These are phyloP conservation scores for Trichoderma arundinaceum DNA, from an alignment of 2,329 filamentous ascomycete species.

Conservation along the genomic window DNA sequence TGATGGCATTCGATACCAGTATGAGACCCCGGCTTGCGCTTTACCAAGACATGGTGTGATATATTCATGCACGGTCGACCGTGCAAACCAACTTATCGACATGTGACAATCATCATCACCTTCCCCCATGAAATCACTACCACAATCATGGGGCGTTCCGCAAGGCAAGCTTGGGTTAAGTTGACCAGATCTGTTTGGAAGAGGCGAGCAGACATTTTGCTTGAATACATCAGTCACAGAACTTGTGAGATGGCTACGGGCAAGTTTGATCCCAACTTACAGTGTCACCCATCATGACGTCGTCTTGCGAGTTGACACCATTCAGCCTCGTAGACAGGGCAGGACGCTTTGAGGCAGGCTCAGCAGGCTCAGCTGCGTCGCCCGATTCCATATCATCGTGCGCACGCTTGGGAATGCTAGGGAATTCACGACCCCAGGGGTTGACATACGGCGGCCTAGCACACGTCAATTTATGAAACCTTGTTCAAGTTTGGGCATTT, in stretches of 20 bases:
- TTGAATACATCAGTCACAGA: no score
- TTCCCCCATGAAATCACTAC: no score
- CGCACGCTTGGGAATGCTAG: no score
- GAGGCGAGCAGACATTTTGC: neutral
- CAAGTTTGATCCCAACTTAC: no score
- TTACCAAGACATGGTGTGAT: neutral
- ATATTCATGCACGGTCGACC: neutral
- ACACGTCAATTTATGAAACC: neutral
- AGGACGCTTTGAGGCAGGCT: slow-evolving; percentile 22
- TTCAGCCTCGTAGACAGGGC: neutral
- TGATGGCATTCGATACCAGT: neutral
- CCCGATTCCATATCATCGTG: neutral
- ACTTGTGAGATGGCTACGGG: no score
- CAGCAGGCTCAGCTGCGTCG: neutral
- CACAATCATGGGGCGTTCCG: no score
- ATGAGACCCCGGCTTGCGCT: neutral
- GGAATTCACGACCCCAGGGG: no score
- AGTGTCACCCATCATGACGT: slow-evolving; percentile 3
- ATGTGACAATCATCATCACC: slow-evolving; percentile 1
- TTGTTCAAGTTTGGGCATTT: neutral
- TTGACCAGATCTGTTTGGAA: no score
- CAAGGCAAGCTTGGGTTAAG: no score
- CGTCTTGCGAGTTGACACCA: neutral
- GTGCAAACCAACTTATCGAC: no score
- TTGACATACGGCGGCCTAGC: neutral